phyloP scores from a whole-genome alignment of 768 basidiomycete genomes.

The Rhodotorula babjevae region DNA sequence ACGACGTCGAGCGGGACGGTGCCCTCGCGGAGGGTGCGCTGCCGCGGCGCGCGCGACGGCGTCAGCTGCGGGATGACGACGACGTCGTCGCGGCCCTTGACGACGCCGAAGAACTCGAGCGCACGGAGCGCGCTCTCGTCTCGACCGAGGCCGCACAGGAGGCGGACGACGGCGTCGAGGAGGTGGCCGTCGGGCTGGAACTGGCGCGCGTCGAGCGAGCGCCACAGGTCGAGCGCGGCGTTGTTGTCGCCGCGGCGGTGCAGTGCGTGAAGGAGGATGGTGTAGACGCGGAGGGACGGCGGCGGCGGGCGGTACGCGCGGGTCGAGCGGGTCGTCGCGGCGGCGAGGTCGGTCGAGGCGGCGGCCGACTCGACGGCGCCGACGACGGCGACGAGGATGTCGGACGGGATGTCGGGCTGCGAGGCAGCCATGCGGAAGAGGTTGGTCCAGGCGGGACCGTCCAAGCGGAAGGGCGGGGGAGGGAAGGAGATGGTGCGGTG shows the following conservation, averaged over 20 bases:
- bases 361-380: not conserved
- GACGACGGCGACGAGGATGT: constrained; percentile 5
- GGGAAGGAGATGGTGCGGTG: constrained; percentile 15
- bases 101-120: constrained; percentile 2
- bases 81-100: not conserved
- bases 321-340: not conserved
- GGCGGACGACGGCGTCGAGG: constrained; percentile 16
- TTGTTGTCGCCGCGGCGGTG: not conserved
- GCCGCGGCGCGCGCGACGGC: not conserved
- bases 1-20: constrained; percentile 21
- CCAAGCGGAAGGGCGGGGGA: constrained; percentile 11
- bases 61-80: not conserved
- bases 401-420: not conserved
- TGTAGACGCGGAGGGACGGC: constrained; percentile 15
- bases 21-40: not conserved
- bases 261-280: constrained; percentile 26
- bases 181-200: constrained; percentile 8
- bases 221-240: not conserved
- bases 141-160: not conserved
- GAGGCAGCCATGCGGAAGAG: constrained; percentile 12
- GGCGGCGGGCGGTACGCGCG: constrained; percentile 6
- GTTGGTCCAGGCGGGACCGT: constrained; percentile 9
- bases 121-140: not conserved
- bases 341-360: not conserved
- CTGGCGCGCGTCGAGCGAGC: constrained; percentile 1